Conservation (phyloP, 2,329 filamentous ascomycete species). For the Claviceps sp. region DNA sequence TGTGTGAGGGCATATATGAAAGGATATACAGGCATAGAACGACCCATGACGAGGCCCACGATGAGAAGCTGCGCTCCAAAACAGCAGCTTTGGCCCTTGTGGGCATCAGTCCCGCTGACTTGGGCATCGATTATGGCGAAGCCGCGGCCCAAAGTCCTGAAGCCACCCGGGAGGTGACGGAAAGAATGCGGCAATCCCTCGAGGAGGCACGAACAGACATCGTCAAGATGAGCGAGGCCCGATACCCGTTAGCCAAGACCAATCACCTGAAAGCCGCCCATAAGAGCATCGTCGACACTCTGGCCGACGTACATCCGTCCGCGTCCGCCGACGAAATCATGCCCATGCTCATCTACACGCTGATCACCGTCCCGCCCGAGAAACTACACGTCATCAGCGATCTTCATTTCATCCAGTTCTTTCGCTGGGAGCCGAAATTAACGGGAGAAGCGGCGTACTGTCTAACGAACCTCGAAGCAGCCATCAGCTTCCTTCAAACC, state of each 20-base stretch:
- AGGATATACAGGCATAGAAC: slow-evolving; percentile 83
- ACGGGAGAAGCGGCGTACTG: slow-evolving; percentile 94
- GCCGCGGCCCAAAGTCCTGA: slow-evolving; percentile 41
- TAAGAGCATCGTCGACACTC: slow-evolving; percentile 85
- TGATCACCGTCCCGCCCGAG: slow-evolving; percentile 81
- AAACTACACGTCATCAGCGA: slow-evolving; percentile 86
- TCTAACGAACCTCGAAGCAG: slow-evolving; percentile 87
- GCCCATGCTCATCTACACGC: slow-evolving; percentile 88
- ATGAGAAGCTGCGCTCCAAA: slow-evolving; percentile 88
- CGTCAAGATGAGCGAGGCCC: slow-evolving; percentile 70
- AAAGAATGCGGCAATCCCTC: slow-evolving; percentile 61
- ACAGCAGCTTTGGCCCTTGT: slow-evolving; percentile 84
- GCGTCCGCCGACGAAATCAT: slow-evolving; percentile 96
- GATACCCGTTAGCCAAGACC: slow-evolving; percentile 82
- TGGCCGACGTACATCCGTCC: slow-evolving; percentile 53
- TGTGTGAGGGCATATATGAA: slow-evolving; percentile 75
- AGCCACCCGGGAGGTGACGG: slow-evolving; percentile 43
- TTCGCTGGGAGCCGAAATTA: slow-evolving; percentile 72
- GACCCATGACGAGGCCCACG: slow-evolving; percentile 86
- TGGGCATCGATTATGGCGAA: slow-evolving; percentile 62
- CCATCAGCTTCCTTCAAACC: slow-evolving; percentile 86
- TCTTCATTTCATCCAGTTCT: slow-evolving; percentile 84
- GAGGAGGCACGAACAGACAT: slow-evolving; percentile 56
- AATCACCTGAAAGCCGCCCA: slow-evolving; percentile 79
- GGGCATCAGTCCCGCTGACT: slow-evolving; percentile 74